phyloP scores from a whole-genome alignment of 257 asterid species.

The Coffea canephora region DNA sequence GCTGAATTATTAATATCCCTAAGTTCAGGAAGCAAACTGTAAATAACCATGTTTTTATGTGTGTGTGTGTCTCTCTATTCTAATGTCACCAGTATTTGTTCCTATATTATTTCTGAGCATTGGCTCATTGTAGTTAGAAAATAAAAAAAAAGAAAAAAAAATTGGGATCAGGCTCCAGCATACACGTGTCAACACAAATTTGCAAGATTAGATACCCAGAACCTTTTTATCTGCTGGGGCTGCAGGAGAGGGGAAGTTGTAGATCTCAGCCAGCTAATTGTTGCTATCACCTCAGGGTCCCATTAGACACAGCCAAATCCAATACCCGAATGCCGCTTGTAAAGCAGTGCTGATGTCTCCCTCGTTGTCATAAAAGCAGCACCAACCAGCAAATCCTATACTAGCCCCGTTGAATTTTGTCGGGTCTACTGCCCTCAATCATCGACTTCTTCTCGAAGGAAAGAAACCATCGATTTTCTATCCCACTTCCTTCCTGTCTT shows the following conservation, averaged over 20 bases:
- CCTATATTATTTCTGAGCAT: too few relatives aligned
- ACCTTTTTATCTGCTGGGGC: too few relatives aligned
- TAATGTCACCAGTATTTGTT: too few relatives aligned
- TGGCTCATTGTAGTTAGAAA: too few relatives aligned
- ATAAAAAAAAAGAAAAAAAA: too few relatives aligned
- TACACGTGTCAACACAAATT: not conserved
- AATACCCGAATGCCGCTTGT: not conserved
- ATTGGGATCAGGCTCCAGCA: not conserved
- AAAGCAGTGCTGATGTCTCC: not conserved
- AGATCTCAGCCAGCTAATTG: not conserved
- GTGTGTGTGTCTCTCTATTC: too few relatives aligned
- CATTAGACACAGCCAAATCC: not conserved
- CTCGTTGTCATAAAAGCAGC: not conserved
- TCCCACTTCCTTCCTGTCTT: too few relatives aligned
- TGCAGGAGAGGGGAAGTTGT: not conserved
- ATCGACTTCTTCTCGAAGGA: too few relatives aligned
- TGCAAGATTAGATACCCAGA: not conserved
- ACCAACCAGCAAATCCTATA: not conserved
- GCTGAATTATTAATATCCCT: too few relatives aligned
- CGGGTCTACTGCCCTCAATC: not conserved
- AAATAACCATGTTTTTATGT: too few relatives aligned
- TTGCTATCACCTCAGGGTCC: not conserved
- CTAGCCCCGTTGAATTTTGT: not conserved
- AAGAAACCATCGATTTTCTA: too few relatives aligned
- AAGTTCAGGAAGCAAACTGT: too few relatives aligned